Base-by-base conservation (phyloP, 2,329 filamentous ascomycete genomes). In the Alternaria angustiovoidea region DNA sequence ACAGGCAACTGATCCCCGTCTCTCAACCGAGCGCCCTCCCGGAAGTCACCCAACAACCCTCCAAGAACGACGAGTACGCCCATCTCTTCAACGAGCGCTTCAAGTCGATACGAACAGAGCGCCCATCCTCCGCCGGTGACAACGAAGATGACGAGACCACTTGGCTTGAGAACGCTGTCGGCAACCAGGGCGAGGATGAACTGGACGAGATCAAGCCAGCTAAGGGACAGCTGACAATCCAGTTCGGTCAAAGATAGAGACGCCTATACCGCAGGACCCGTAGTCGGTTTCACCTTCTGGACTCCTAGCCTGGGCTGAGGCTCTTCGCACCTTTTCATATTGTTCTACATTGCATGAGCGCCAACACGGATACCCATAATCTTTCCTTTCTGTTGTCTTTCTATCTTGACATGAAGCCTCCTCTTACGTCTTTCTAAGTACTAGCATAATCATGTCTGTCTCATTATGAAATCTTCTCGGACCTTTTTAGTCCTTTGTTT, bases 1-100 rank as follows among this genome's bases (percentile, higher is more conserved):
- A 43, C 62, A 84, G 82, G 71, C 82, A 83, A 65, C 75, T 84
- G 73, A 84, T 84, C 67, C 81, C 83, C 68, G 81, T 83, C 64
- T 77, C 80, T 52, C 81, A 83, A 65, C 79, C 82, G 61, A 70
- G 71, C 52, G 75, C 76, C 51, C 75, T 79, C 66, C 72, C 78
- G 42, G 73, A 79, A 36, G 73, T 79, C 51, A 66, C 67, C 36
- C 73, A 78, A 44, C 79, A 68, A 42, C 66, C 64, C 3, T 54
- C 66, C 39, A 64, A 66, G 47, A 60, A 79, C 51, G 74, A 73
- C 59, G 79, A 81, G 61, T 81, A 80, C 62, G 72, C 75, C 22
- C 75, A 78, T 51, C 77, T 81, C 30, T 80, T 81, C 70, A 78
- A 75, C 64, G 79, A 80, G 52, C 78, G 78, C 59, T 81, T 81